These are phyloP conservation scores for Carallia pectinifolia DNA, from an alignment of 345 rosid genomes.

Conservation along the genomic window DNA sequence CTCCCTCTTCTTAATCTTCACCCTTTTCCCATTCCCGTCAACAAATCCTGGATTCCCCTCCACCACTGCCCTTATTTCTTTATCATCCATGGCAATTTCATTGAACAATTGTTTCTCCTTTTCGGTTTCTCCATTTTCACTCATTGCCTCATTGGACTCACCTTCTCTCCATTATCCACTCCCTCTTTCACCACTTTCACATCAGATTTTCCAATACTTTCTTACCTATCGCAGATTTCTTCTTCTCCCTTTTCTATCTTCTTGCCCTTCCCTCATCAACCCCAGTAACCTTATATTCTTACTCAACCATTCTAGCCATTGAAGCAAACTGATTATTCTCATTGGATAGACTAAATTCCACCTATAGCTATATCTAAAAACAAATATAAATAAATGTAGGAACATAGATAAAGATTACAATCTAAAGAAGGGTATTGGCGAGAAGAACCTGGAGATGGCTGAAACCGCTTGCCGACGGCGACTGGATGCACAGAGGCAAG, in stretches of 20 bases:
- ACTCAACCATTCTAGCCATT: constrained; percentile 19
- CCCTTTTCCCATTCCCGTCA: background rate
- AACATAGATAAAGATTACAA: too few species aligned
- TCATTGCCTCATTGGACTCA: background rate
- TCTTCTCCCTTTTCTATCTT: constrained; percentile 2
- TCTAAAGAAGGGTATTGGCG: too few species aligned
- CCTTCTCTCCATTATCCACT: constrained; percentile 11
- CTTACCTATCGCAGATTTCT: background rate
- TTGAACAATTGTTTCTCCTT: background rate
- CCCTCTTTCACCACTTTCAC: constrained; percentile 9
- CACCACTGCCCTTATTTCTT: background rate
- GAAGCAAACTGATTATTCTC: background rate
- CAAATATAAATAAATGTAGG: too few species aligned
- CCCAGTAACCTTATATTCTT: constrained; percentile 9
- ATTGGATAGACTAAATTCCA: too few species aligned
- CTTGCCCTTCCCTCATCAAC: background rate
- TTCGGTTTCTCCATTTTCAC: background rate
- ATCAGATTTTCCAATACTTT: background rate
- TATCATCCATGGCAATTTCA: constrained; percentile 3
- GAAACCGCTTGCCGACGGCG: too few species aligned
- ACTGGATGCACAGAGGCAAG: too few species aligned
- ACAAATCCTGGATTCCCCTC: background rate
- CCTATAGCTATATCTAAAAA: too few species aligned
- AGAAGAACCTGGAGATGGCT: too few species aligned
- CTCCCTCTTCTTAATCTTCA: constrained; percentile 1